Evolutionary conservation across 1,284 basidiomycete genomes (phyloP).

Genomic region (Amylostereum areolatum): DNA sequence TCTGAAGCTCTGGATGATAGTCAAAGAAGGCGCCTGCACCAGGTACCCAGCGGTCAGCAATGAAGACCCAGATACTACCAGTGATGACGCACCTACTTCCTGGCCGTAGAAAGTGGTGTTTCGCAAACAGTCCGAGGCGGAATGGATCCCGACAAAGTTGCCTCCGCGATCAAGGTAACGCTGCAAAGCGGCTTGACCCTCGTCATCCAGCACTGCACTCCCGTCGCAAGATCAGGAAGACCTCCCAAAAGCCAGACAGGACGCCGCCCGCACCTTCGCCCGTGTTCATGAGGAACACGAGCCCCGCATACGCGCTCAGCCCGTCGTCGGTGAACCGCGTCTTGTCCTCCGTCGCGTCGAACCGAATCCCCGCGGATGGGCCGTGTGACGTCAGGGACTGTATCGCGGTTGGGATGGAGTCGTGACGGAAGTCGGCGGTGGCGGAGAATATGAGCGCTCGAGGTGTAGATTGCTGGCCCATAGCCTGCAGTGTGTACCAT

Average conservation of each 20-base stretch:
- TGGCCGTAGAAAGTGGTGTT: conserved; percentile 60
- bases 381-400: conserved; percentile 46
- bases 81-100: conserved; percentile 32
- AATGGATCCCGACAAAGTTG: conserved; percentile 65
- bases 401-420: conserved; percentile 71
- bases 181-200: conserved; percentile 57
- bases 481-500: too few relatives aligned
- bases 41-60: neutral
- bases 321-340: conserved; percentile 50
- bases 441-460: conserved; percentile 49
- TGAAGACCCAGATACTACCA: neutral
- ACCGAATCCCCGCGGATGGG: conserved; percentile 39
- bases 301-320: conserved; percentile 53
- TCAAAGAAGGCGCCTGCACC: conserved; percentile 61
- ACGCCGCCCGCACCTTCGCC: conserved; percentile 44
- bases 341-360: conserved; percentile 63
- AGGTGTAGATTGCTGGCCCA: conserved; percentile 3
- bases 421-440: conserved; percentile 56
- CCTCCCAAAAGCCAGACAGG: neutral
- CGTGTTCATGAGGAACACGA: conserved; percentile 70
- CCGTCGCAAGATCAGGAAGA: neutral
- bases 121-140: conserved; percentile 62
- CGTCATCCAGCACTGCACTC: conserved; percentile 51
- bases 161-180: conserved; percentile 66
- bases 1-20: conserved; percentile 65